phyloP scores from a whole-genome alignment of 1,284 basidiomycete genomes.

The Marasmius sp. region DNA sequence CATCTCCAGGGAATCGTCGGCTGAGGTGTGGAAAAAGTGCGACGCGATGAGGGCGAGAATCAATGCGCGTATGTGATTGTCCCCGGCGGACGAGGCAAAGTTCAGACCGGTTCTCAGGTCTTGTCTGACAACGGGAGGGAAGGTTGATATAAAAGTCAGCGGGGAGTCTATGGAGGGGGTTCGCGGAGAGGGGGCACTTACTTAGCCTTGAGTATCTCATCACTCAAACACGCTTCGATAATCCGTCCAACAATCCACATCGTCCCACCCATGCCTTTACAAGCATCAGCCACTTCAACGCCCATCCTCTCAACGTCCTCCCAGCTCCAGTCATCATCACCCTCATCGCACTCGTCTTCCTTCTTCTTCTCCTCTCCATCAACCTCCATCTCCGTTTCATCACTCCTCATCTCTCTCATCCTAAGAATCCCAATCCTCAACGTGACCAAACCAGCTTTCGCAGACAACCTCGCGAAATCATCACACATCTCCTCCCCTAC shows the following conservation, averaged over 20 bases:
- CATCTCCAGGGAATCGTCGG: slow-evolving; percentile 64
- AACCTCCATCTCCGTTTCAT: slow-evolving; percentile 15
- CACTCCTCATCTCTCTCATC: slow-evolving; percentile 4
- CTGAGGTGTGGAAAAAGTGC: slow-evolving; percentile 69
- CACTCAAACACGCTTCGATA: slow-evolving; percentile 49
- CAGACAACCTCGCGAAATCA: slow-evolving; percentile 55
- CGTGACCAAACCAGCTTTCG: slow-evolving; percentile 59
- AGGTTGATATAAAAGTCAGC: slow-evolving; percentile 4
- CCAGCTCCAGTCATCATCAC: slow-evolving; percentile 23
- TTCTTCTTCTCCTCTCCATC: slow-evolving; percentile 16
- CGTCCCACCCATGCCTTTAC: slow-evolving; percentile 54
- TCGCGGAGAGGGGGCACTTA: slow-evolving; percentile 31
- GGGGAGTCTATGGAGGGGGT: slow-evolving; percentile 11
- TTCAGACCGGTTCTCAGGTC: slow-evolving; percentile 61
- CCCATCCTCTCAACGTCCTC: slow-evolving; percentile 32
- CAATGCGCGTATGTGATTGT: slow-evolving; percentile 71
- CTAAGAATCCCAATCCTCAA: slow-evolving; percentile 50
- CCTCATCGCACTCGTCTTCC: slow-evolving; percentile 20
- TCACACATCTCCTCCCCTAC: slow-evolving; percentile 39
- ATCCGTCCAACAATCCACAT: slow-evolving; percentile 56
- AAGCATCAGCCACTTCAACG: slow-evolving; percentile 38
- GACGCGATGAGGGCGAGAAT: slow-evolving; percentile 64
- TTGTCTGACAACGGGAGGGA: slow-evolving; percentile 38
- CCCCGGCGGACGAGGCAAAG: slow-evolving; percentile 53
- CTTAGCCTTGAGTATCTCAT: slow-evolving; percentile 62